Base-by-base conservation (phyloP, 345 rosid species). In the Populus nigra region DNA sequence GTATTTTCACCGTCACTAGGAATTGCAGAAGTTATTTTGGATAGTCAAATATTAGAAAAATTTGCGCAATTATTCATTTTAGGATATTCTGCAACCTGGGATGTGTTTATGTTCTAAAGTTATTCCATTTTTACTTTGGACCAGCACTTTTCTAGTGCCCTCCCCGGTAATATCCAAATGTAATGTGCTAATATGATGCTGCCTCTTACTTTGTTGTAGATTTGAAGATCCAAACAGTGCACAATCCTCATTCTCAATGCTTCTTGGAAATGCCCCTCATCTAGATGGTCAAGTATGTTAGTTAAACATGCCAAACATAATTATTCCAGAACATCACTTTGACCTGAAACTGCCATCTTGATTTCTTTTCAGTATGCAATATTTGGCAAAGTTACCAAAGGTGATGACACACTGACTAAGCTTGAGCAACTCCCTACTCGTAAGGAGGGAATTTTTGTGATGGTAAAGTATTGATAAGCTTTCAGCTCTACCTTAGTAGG, bases 201-300 rank as follows among this genome's bases (percentile, higher is more conserved):
- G n/a, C 72, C 23, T 68, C 80, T 78, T 70, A 41, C 8, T 72
- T 74, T 70, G 74, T 0, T 65, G 63, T 84, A 95, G 99, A 83
- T 88, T 83, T 84, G 85, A 85, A 15, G 96, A 96, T 88, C 99
- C 98, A 80, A 77, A 96, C 81, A 96, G 98, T 75, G 99, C 92
- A 25, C 80, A 85, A 47, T 96, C 99, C 49, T 96, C 99, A 5
- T 96, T 96, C 77, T 96, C 99, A n/a, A 88, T 96, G 33, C 98
- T 93, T 83, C 97, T 93, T 70, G 99, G 99, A 47, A 86, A 92
- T 80, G 97, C 99, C 43, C 93, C 97, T 69, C 99, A 96, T 93
- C 98, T 96, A 76, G 97, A 96, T 87, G 84, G 88, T 73, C 50
- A 91, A 91, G 99, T 96, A 78, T 83, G 81, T 36, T 79, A 22